These are phyloP conservation scores for Nitzschia inconspicua DNA, from an alignment of 108 stramenopile species.

Conservation along the genomic window DNA sequence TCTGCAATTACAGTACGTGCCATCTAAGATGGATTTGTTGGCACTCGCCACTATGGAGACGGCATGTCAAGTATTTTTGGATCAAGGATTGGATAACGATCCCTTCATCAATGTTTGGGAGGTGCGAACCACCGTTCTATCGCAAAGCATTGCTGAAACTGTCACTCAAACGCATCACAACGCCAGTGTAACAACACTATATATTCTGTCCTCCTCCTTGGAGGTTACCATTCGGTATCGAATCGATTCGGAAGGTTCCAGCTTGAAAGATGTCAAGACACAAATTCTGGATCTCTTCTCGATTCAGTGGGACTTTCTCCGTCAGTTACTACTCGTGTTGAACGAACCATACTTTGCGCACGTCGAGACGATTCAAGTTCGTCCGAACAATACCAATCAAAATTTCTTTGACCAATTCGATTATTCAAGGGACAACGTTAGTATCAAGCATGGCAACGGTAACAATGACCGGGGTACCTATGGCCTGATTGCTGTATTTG, in stretches of 20 bases:
- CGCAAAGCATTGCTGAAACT: not conserved
- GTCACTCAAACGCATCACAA: not conserved
- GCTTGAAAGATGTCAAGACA: not conserved
- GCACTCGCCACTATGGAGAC: not conserved
- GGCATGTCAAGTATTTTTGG: conserved; percentile 12
- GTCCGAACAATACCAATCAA: no score
- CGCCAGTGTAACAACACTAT: not conserved
- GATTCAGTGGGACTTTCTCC: no score
- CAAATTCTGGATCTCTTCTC: no score
- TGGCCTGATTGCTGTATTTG: no score
- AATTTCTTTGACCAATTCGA: no score
- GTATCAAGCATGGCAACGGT: no score
- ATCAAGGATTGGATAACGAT: conserved; percentile 3
- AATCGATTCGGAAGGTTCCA: not conserved
- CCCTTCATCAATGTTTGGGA: not conserved
- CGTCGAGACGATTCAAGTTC: no score
- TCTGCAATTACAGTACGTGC: conserved; percentile 12
- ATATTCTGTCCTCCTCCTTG: not conserved
- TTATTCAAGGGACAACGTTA: no score
- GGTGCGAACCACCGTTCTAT: not conserved
- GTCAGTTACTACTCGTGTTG: no score
- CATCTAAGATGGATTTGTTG: not conserved
- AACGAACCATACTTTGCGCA: no score
- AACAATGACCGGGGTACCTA: no score
- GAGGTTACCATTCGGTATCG: not conserved